These are phyloP conservation scores for Leucosporidium creatinivorum DNA, from an alignment of 768 basidiomycete genomes.

Conservation along the genomic window DNA sequence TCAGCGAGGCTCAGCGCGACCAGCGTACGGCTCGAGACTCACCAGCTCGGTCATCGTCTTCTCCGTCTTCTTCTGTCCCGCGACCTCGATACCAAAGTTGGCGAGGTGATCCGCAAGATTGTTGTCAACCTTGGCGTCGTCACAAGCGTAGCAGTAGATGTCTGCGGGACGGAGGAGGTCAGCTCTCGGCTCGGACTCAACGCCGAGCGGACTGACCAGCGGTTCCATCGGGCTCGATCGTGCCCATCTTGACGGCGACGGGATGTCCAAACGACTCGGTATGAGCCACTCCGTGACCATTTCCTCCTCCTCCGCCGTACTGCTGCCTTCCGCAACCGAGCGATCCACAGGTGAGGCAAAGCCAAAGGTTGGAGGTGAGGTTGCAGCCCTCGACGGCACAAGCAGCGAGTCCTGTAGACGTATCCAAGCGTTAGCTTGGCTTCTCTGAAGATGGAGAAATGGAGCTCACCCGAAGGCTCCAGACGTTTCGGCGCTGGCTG, in stretches of 20 bases:
- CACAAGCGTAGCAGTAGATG: conserved; percentile 85
- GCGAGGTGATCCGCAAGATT: conserved; percentile 64
- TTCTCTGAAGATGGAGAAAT: neutral
- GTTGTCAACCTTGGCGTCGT: conserved; percentile 73
- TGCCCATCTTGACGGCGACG: conserved; percentile 86
- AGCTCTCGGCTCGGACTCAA: neutral
- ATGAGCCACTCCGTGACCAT: conserved; percentile 81
- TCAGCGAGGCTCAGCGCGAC: neutral
- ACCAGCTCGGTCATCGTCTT: conserved; percentile 96
- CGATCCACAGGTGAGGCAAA: conserved; percentile 83
- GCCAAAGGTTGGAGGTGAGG: conserved; percentile 86
- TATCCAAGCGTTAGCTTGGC: neutral
- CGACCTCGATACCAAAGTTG: conserved; percentile 79
- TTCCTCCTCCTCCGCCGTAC: conserved; percentile 55
- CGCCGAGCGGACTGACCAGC: conserved; percentile 55
- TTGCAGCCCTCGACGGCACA: conserved; percentile 63
- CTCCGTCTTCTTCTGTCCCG: conserved; percentile 77
- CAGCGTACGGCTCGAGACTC: conserved; percentile 33
- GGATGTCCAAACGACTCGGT: conserved; percentile 64
- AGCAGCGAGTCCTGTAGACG: conserved; percentile 59
- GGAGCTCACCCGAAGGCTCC: conserved; percentile 51
- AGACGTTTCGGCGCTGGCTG: conserved; percentile 47
- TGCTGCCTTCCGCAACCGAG: conserved; percentile 84
- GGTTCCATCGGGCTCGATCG: conserved; percentile 87
- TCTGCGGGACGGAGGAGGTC: conserved; percentile 49